These are phyloP conservation scores for Schizopora paradoxa DNA, from an alignment of 1,284 basidiomycete genomes.

Conservation along the genomic window DNA sequence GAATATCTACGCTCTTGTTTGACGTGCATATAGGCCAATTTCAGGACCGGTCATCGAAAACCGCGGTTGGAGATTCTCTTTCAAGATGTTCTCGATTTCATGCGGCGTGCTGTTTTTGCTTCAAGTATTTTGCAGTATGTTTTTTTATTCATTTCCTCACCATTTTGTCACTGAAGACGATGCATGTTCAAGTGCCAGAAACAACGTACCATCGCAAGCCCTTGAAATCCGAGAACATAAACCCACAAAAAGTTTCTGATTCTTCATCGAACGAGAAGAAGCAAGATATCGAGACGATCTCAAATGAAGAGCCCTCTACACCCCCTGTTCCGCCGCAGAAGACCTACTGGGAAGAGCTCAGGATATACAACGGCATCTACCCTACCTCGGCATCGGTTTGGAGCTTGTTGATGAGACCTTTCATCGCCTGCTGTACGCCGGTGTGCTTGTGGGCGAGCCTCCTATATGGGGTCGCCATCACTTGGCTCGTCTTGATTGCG, in stretches of 20 bases:
- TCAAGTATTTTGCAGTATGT: conserved; percentile 6
- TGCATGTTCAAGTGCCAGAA: conserved; percentile 3
- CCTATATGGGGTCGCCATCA: conserved; percentile 19
- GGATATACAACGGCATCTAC: conserved; percentile 7
- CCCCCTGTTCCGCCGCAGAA: background rate
- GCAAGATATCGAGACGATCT: background rate
- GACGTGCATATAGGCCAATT: conserved; percentile 11
- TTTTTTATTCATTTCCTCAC: background rate
- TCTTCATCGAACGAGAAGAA: background rate
- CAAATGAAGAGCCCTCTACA: background rate
- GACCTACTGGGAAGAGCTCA: conserved; percentile 8
- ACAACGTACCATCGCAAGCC: conserved; percentile 9
- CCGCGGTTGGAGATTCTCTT: conserved; percentile 19
- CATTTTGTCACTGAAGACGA: background rate
- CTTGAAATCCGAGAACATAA: too few relatives aligned
- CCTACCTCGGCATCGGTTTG: conserved; percentile 2
- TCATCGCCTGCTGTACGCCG: conserved; percentile 7
- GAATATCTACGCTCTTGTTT: background rate
- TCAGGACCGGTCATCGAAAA: conserved; percentile 17
- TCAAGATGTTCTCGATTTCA: conserved; percentile 18
- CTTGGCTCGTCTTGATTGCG: conserved; percentile 20
- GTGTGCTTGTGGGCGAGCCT: conserved; percentile 10
- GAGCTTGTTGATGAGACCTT: conserved; percentile 6
- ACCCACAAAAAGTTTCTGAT: background rate
- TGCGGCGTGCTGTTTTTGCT: conserved; percentile 11